Evolutionary conservation across 176 grass and related monocot species (phyloP).

Genomic region (Triticum aestivum): IWGSC_CS_RefSeq_v2.1 NC_057807.1:669623276-669623775

Average conservation of each 20-base stretch:
- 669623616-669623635: too few species aligned
- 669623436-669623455: background rate
- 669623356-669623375: constrained; percentile 73
- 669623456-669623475: constrained; percentile 20
- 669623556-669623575: constrained; percentile 40
- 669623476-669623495: constrained; percentile 33
- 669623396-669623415: constrained; percentile 31
- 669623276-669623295: constrained; percentile 41
- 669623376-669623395: constrained; percentile 53
- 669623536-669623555: constrained; percentile 58
- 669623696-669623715: constrained; percentile 36
- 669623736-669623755: constrained; percentile 21
- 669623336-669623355: constrained; percentile 45
- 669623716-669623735: constrained; percentile 40
- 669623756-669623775: constrained; percentile 42
- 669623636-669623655: too few species aligned
- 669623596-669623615: too few species aligned
- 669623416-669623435: background rate
- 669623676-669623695: constrained; percentile 11
- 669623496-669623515: constrained; percentile 21
- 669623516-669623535: constrained; percentile 25
- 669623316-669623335: constrained; percentile 55
- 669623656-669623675: too few species aligned
- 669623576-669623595: constrained; percentile 38
- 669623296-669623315: constrained; percentile 29